Base-by-base conservation (phyloP, 2,329 filamentous ascomycete genomes). In the Colletotrichum sublineola region DNA sequence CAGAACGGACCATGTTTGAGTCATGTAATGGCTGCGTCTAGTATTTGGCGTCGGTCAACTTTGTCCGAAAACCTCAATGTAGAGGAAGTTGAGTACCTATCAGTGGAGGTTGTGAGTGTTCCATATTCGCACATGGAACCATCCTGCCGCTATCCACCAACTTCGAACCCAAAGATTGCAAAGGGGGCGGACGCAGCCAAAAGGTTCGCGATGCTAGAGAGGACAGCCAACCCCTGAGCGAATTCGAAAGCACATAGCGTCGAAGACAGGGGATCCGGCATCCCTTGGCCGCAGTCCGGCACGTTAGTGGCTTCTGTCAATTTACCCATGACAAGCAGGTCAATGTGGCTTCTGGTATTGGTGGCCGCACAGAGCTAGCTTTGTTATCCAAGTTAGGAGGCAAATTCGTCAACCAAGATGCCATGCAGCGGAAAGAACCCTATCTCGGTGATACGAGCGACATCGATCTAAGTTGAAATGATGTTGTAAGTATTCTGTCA, bases 251-350 rank as follows among this genome's bases (percentile, higher is more conserved):
- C 62, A 71, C 56, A 67, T 56, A 56, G 62, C 57, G 61, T 71
- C 61, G 31, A n/a, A 36, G 38, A 53, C 61, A 62, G 48, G 48
- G 36, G 36, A 20, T 55, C 24, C 33, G 55, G 60, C 60, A 38
- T 52, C 46, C 53, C 31, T 56, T 36, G 24, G 58, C 14, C 42
- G 18, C 36, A 44, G 29, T 33, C 52, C 46, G 46, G 53, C 24
- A 42, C 55, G 46, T 50, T 56, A 29, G 66, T 65, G 70, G 68
- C 68, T 67, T 63, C 42, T 67, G 67, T 73, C 71, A 67, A 62
- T 67, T 58, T 61, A 67, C 50, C 55, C 48, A 55, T 46, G 56
- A 67, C 71, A 73, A 73, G 50, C 71, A 63, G 44, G 50, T 67
- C 55, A 62, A 14, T 60, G 62, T 24, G 20, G n/a, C 33, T 33